Percentiles rank a stretch among this genome's conserved stretches.
Conservation (phyloP, 345 rosid species). For the Moricandia arvensis region DNA sequence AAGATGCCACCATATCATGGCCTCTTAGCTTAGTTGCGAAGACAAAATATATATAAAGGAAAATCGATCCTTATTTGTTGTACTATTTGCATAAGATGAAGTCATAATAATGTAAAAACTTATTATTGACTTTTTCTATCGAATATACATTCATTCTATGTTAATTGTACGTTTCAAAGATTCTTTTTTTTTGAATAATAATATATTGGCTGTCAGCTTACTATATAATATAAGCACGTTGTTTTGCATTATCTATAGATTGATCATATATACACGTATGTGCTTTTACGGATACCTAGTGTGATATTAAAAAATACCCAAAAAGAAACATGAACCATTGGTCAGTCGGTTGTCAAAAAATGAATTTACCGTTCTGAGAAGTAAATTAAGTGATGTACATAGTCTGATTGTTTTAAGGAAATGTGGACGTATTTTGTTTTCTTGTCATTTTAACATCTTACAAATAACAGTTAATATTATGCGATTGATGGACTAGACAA, state of each 20-base stretch:
- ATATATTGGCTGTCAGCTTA: background rate
- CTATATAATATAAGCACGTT: background rate
- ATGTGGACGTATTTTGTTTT: background rate
- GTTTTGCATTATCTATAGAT: too few relatives aligned
- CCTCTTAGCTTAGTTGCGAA: constrained; percentile 35
- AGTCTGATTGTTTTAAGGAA: too few relatives aligned
- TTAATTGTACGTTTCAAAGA: background rate
- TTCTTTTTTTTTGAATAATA: background rate
- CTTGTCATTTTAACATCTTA: background rate
- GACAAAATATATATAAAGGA: constrained; percentile 1
- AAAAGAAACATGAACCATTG: too few relatives aligned
- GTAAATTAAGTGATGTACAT: too few relatives aligned
- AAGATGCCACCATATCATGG: constrained; percentile 26
- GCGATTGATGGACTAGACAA: background rate
- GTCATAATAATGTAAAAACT: background rate
- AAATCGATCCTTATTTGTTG: background rate
- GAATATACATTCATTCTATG: background rate
- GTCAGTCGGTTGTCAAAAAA: too few relatives aligned
- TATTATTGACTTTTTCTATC: background rate
- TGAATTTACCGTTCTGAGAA: too few relatives aligned
- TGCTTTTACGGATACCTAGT: too few relatives aligned
- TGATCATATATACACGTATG: too few relatives aligned
- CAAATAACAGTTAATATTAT: background rate
- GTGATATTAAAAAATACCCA: too few relatives aligned
- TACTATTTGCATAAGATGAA: background rate